phyloP scores from a whole-genome alignment of 768 basidiomycete genomes.

The Baorangia bicolor region DNA sequence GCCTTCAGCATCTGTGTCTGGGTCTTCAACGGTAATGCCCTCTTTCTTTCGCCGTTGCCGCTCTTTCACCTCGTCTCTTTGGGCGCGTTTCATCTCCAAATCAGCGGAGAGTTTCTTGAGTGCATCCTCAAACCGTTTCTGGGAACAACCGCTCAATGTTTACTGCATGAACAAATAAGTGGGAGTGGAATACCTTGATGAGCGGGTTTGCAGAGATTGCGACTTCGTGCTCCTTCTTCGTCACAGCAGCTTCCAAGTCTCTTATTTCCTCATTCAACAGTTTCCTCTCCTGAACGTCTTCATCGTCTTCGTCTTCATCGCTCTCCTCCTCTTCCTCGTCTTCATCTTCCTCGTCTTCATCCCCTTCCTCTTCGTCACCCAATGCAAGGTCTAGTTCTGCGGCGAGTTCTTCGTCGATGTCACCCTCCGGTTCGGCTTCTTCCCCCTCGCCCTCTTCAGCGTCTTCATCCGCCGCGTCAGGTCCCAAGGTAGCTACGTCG shows the following conservation, averaged over 20 bases:
- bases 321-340: constrained; percentile 50
- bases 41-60: constrained; percentile 70
- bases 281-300: constrained; percentile 73
- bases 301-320: constrained; percentile 80
- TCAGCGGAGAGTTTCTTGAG: constrained; percentile 85
- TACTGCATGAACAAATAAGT: neutral
- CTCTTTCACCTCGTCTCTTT: constrained; percentile 79
- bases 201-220: constrained; percentile 82
- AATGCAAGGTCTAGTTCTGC: constrained; percentile 86
- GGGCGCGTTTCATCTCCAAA: constrained; percentile 78
- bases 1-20: constrained; percentile 41
- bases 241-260: constrained; percentile 84
- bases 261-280: constrained; percentile 85
- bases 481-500: constrained; percentile 57
- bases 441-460: constrained; percentile 60
- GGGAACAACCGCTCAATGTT: constrained; percentile 3
- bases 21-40: constrained; percentile 47
- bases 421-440: constrained; percentile 66
- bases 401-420: constrained; percentile 86
- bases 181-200: constrained; percentile 57
- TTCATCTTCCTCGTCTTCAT: constrained; percentile 67
- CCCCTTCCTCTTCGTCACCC: constrained; percentile 60
- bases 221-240: constrained; percentile 82
- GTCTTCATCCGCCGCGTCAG: constrained; percentile 53
- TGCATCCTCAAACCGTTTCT: constrained; percentile 94